Evolutionary conservation across 202 grass and related monocot species (phyloP), one percentile per base, ranked within the genome.

Genomic region (Schoenoplectus triqueter): DNA sequence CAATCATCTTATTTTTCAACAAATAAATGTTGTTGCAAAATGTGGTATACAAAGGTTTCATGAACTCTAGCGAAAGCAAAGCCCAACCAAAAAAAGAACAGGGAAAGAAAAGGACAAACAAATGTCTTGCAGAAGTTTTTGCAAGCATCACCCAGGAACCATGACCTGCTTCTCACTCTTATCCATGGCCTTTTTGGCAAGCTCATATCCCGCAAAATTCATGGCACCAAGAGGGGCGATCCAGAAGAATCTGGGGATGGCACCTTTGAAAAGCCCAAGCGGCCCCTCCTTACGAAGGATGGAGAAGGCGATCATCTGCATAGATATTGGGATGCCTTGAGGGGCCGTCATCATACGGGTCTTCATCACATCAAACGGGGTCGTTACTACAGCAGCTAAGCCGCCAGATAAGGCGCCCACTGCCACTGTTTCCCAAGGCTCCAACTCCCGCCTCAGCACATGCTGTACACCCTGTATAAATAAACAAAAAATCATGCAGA

Each of bases 301-400:
- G 73, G 95, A 98, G 69, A 98, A 88, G 22, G 89, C 88, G 18
- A 98, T 88, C 87, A 91, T 84, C 83, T 98, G 91, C 92, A 95
- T 95, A 40, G 92, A 92, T n/a, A 95, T 87, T 2, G 91, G 92
- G 3, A 92, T 80, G 81, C 95, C 89, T 80, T 84, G 95, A 5
- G 91, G 88, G 1, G 95, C 95, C 5, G 95, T 98, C 95, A 98
- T 98, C 92, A 95, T 95, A 75, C 95, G 88, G 0, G 92, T 98
- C 73, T 98, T 98, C 92, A 98, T 95, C 65, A 98, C 92, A 44
- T 98, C 95, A 6, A 98, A 98, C n/a, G 95, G 95, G 44, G 95
- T 98, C 2, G 95, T 98, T 10, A 98, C 78, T 11, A 98, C 86
- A 17, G 95, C 95, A 15, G 92, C 95, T 80, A 98, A 82, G 20